Base-by-base conservation (phyloP, 177 flowering plant species). In the Vitis hybrid region DNA sequence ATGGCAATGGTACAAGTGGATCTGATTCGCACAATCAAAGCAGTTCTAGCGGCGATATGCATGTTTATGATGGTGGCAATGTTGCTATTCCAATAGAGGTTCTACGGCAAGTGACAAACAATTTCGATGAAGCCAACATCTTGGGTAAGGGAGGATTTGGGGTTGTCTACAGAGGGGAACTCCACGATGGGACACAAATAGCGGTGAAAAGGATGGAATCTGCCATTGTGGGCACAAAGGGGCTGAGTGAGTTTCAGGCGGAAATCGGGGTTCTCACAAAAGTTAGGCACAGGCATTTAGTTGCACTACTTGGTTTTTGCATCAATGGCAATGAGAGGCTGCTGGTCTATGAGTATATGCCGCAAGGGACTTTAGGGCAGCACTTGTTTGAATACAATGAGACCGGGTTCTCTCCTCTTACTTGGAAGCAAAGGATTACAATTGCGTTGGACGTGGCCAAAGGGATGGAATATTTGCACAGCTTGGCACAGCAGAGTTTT, bases 61-160 rank as follows among this genome's bases (percentile, higher is more conserved):
- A 62, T 12, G 60, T 67, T 18, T 65, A 49, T 56, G 80, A 76
- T 15, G 78, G 81, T 23, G 80, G 80, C 1, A 74, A 64, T 65
- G 69, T 70, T 34, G 57, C 17, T 0, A 76, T 82, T 55, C 70
- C 83, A 10, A 67, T 80, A 5, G 78, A 81, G 30, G 69, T 80
- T 12, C 79, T 83, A 10, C 71, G 77, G 21, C 70, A 83, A 50
- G 82, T 75, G 13, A 83, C 86, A 11, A 17, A 77, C 18, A 76
- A 83, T 60, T 83, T 83, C 52, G 74, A 66, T 52, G 79, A 78
- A 8, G 62, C 70, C 1, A 78, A 78, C 51, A 62, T 83, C 30
- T n/a, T 83, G 32, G 86, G 86, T 14, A 74, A 60, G 13, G 86
- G 86, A 15, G 86, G 86, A 5, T 83, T 83, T 68, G 86, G 86